phyloP scores from a whole-genome alignment of 202 grass and related monocot species.

The Elaeis oleifera region DNA sequence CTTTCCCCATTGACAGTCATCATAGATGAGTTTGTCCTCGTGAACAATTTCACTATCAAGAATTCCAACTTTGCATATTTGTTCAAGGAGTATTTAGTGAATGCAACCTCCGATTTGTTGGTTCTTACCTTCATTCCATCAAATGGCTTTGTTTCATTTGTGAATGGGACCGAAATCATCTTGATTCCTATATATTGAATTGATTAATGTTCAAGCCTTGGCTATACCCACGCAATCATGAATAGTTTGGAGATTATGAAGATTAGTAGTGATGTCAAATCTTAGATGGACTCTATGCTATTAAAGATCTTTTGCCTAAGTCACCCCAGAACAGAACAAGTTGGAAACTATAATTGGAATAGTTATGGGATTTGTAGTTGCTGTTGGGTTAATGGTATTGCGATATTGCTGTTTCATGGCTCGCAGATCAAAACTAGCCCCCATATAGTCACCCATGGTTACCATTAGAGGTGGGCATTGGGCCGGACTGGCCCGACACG shows the following conservation, averaged over 20 bases:
- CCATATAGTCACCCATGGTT: conserved; percentile 20
- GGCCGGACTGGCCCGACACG: too few species aligned
- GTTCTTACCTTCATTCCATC: too few species aligned
- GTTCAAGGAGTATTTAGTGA: conserved; percentile 14
- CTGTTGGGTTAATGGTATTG: conserved; percentile 15
- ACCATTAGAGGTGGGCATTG: neutral
- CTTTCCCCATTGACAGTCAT: conserved; percentile 54
- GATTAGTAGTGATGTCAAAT: conserved; percentile 45
- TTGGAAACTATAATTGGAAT: conserved; percentile 38
- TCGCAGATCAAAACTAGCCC: neutral
- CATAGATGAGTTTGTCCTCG: conserved; percentile 53
- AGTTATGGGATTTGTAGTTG: conserved; percentile 38
- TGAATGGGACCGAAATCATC: too few species aligned
- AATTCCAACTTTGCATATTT: conserved; percentile 18
- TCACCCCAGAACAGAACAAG: conserved; percentile 1
- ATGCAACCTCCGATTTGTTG: too few species aligned
- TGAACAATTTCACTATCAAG: conserved; percentile 43
- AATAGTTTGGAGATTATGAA: conserved; percentile 87
- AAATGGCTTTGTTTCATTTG: too few species aligned
- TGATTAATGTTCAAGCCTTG: conserved; percentile 33
- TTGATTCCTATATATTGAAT: conserved; percentile 26
- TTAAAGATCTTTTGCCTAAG: conserved; percentile 21
- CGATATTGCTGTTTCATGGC: conserved; percentile 19
- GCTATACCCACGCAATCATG: conserved; percentile 36
- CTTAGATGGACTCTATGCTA: conserved; percentile 19